Conservation (phyloP, 1,284 basidiomycete genomes). For the Trichosporon inkin region DNA sequence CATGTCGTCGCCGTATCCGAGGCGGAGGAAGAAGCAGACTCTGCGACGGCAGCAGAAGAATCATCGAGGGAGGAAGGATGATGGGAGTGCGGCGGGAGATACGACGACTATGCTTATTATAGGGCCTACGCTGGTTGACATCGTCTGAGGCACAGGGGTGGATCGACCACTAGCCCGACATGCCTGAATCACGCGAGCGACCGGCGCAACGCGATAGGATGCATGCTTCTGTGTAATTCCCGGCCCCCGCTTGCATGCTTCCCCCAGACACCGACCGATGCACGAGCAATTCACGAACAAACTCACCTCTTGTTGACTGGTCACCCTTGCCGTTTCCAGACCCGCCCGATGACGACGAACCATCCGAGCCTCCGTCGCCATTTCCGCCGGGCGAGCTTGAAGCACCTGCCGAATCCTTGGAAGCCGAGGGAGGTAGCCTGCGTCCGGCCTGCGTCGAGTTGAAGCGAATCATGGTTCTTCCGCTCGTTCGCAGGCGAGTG, state of each 20-base stretch:
- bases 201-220: constrained; percentile 2
- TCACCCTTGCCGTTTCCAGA: constrained; percentile 5
- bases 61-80: not conserved
- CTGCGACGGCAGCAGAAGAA: constrained; percentile 1
- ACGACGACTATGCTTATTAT: constrained; percentile 6
- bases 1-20: constrained; percentile 3
- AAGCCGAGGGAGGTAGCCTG: constrained; percentile 2
- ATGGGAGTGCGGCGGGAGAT: not conserved
- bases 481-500: not conserved
- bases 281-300: not conserved
- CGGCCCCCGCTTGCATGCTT: not conserved
- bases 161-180: constrained; percentile 8
- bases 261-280: not conserved
- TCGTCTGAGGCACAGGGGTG: constrained; percentile 9
- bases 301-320: not conserved
- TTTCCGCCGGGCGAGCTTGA: not conserved
- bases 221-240: constrained; percentile 7
- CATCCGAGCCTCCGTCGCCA: not conserved
- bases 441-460: constrained; percentile 5
- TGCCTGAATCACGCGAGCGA: constrained; percentile 7
- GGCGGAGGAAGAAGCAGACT: not conserved
- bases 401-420: not conserved
- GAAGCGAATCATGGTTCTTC: constrained; percentile 6
- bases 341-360: not conserved
- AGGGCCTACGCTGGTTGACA: not conserved